A percentile compares a stretch with the other conserved stretches of the same genome.
Conservation (phyloP, 2,329 filamentous ascomycete species). For the Plenodomus biglobosus region DNA sequence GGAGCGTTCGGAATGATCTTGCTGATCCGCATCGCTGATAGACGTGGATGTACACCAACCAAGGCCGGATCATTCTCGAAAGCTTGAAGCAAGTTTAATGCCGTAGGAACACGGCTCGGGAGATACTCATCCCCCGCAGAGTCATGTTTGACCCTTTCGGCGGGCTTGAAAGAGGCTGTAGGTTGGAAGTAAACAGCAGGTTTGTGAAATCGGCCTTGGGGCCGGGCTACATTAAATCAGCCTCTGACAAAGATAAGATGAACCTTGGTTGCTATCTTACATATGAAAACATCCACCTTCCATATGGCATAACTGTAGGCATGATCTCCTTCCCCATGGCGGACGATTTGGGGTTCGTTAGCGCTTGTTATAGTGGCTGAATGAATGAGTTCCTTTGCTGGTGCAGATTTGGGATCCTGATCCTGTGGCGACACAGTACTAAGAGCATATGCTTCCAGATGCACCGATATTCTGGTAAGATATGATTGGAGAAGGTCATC, state of each 20-base stretch:
- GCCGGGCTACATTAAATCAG: constrained; percentile 36
- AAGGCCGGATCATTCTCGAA: constrained; percentile 68
- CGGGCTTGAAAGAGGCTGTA: constrained; percentile 58
- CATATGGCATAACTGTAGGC: constrained; percentile 43
- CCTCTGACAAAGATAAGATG: background rate
- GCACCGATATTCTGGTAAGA: constrained; percentile 64
- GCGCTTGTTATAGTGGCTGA: constrained; percentile 44
- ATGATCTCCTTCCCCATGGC: constrained; percentile 26
- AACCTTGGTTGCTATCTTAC: constrained; percentile 17
- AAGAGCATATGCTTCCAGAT: constrained; percentile 66
- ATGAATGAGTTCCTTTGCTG: constrained; percentile 61
- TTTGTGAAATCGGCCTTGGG: constrained; percentile 64
- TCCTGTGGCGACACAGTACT: constrained; percentile 51
- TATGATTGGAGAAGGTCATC: constrained; percentile 60
- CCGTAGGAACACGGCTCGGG: constrained; percentile 66
- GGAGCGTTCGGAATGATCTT: constrained; percentile 70
- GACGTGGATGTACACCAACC: constrained; percentile 61
- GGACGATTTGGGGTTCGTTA: constrained; percentile 35
- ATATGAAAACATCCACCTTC: constrained; percentile 43
- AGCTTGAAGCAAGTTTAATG: constrained; percentile 75
- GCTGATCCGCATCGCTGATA: constrained; percentile 74
- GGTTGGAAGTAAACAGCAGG: constrained; percentile 66
- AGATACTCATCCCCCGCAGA: constrained; percentile 63
- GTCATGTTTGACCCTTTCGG: constrained; percentile 48
- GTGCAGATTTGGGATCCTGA: constrained; percentile 39